Evolutionary conservation across 129 eudicot species (phyloP).

Genomic region (Rutidosis leptorrhynchoides): DNA sequence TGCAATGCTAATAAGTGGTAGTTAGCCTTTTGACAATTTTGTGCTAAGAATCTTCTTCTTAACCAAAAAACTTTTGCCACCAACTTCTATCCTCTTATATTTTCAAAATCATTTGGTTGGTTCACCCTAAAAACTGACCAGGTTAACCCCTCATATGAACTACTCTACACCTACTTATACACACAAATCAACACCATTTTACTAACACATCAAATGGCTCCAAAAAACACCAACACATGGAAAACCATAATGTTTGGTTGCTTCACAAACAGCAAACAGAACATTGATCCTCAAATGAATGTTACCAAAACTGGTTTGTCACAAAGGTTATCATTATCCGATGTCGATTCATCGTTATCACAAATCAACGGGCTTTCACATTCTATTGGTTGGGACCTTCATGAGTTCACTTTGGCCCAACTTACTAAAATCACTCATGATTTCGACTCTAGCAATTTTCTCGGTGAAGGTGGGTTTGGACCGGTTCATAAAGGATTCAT

Average conservation of each 20-base stretch:
- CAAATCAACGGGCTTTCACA: slow-evolving; percentile 44
- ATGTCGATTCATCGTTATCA: slow-evolving; percentile 47
- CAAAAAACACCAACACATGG: slow-evolving; percentile 36
- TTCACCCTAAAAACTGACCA: slow-evolving; percentile 31
- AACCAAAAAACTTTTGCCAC: slow-evolving; percentile 27
- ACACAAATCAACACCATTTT: slow-evolving; percentile 14
- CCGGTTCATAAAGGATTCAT: slow-evolving; percentile 85
- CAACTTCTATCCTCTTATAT: slow-evolving; percentile 26
- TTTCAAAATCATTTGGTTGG: slow-evolving; percentile 32
- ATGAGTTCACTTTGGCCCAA: slow-evolving; percentile 54
- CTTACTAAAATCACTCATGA: slow-evolving; percentile 60
- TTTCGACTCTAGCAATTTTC: slow-evolving; percentile 57
- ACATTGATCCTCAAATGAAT: slow-evolving; percentile 27
- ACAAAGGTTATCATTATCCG: slow-evolving; percentile 60
- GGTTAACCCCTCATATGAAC: slow-evolving; percentile 23
- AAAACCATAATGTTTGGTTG: slow-evolving; percentile 44
- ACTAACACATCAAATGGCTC: slow-evolving; percentile 28
- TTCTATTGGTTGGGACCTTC: slow-evolving; percentile 63
- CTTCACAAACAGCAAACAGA: slow-evolving; percentile 32
- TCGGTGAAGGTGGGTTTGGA: slow-evolving; percentile 95
- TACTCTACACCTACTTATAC: slow-evolving; percentile 33
- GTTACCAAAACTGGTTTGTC: slow-evolving; percentile 36
- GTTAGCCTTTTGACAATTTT: slow-evolving; percentile 35
- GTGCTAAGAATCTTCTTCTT: slow-evolving; percentile 37
- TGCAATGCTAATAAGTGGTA: slow-evolving; percentile 23